Conservation (phyloP, 2,329 filamentous ascomycete genomes). For the Dothideomycetes sp. region DNA sequence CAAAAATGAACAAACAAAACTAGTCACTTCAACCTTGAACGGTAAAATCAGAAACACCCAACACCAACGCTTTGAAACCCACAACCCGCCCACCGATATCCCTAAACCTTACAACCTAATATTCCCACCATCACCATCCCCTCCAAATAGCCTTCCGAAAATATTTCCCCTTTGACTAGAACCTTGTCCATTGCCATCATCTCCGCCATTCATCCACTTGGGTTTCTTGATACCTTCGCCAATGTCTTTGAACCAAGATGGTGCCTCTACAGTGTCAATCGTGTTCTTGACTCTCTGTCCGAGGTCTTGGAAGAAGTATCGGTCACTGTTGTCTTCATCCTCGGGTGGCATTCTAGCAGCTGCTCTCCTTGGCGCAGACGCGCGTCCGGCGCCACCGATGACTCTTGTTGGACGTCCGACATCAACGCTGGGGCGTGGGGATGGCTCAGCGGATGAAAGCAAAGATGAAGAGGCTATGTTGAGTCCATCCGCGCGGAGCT, state of each 20-base stretch:
- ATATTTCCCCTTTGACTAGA: constrained; percentile 17
- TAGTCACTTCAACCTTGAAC: too few relatives aligned
- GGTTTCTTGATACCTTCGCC: constrained; percentile 63
- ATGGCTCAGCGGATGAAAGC: constrained; percentile 4
- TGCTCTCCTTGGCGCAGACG: constrained; percentile 5
- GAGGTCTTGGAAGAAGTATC: constrained; percentile 72
- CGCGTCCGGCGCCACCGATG: too few relatives aligned
- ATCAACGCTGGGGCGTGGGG: constrained; percentile 11
- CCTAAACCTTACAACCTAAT: constrained; percentile 6
- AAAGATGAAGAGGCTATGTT: constrained; percentile 21
- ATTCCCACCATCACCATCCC: constrained; percentile 6
- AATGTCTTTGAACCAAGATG: constrained; percentile 71
- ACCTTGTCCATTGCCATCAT: constrained; percentile 13
- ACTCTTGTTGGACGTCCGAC: constrained; percentile 11
- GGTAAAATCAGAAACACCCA: too few relatives aligned
- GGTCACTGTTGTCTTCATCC: constrained; percentile 55
- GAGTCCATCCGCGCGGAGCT: constrained; percentile 42
- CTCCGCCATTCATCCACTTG: constrained; percentile 62
- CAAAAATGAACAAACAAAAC: too few relatives aligned
- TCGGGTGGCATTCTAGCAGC: constrained; percentile 22
- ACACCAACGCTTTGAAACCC: too few relatives aligned
- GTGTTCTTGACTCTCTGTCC: constrained; percentile 86
- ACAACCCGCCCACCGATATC: too few relatives aligned
- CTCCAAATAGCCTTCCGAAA: constrained; percentile 26
- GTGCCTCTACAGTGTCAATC: constrained; percentile 70